Base-by-base conservation (phyloP, 305 asterid species). In the Solanum aculeatissimum region DNA sequence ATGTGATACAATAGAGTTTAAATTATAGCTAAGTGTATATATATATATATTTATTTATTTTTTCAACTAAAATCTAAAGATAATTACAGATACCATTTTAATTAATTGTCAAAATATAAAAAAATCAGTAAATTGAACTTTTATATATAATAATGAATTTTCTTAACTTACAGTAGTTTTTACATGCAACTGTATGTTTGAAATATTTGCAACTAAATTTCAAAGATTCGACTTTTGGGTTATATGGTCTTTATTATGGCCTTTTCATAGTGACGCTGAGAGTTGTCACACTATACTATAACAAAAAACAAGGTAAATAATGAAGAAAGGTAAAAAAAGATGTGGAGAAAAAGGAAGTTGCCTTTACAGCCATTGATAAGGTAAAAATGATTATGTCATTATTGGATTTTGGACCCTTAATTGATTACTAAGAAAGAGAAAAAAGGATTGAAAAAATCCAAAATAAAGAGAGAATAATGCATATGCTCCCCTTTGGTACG, bases 301-400 rank as follows among this genome's bases (percentile, higher is more conserved):
- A 51, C 12, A 45, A 51, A 53, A 0, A 78, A 53, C 27, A 77
- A 29, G 13, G 70, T 80, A 32, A 27, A 58, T 81, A 43, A 35
- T 10, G 53, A 63, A 63, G 21, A 43, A 60, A 63, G 23, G 58
- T 23, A 81, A 62, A 16, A 43, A n/a, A 27, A 11, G 43, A 47
- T 85, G 82, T 84, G 51, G 85, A 84, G 81, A 75, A 90, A 88
- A 91, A 77, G 94, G 89, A 84, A 62, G 80, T 83, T 32, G 88
- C 83, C 89, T 89, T 90, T 92, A 89, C 90, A 90, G 91, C 86
- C 90, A 88, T 69, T 87, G 88, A 86, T 89, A 85, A 87, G 90
- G 84, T 88, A 86, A 89, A 89, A 89, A 90, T 92, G 89, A 92
- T 90, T 90, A 83, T 43, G 88, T 89, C 87, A 90, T 90, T 80